phyloP scores from a whole-genome alignment of 768 basidiomycete species.

The Macrolepiota fuliginosa region DNA sequence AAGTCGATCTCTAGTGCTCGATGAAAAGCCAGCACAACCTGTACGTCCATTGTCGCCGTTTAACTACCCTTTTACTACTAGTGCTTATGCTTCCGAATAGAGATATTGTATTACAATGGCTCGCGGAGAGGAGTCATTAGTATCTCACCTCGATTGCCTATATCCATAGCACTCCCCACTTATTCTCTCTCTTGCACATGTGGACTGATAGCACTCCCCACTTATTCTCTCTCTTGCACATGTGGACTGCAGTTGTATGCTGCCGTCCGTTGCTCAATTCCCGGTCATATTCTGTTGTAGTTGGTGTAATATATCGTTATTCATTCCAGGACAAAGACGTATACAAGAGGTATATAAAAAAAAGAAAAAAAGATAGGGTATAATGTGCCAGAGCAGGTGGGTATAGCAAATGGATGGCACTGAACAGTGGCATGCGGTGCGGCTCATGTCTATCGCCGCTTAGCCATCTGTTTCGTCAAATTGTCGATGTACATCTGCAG shows the following conservation, averaged over 20 bases:
- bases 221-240: background rate
- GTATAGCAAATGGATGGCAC: background rate
- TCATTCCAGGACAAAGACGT: background rate
- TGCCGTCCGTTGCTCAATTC: background rate
- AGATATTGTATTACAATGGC: slow-evolving; percentile 88
- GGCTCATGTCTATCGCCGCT: slow-evolving; percentile 45
- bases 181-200: background rate
- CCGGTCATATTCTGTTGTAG: background rate
- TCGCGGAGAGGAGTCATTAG: slow-evolving; percentile 72
- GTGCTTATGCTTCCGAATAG: slow-evolving; percentile 28
- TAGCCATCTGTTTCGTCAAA: slow-evolving; percentile 83
- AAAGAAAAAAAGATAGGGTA: background rate
- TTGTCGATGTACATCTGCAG: slow-evolving; percentile 91
- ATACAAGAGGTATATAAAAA: background rate
- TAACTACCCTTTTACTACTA: background rate
- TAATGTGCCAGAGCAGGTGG: background rate
- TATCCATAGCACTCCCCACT: background rate
- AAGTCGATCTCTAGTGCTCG: slow-evolving; percentile 64
- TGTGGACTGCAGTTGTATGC: background rate
- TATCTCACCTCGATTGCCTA: background rate
- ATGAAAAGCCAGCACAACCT: slow-evolving; percentile 96
- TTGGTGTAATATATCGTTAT: background rate
- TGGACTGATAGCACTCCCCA: background rate
- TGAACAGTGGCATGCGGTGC: background rate
- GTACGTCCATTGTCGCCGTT: slow-evolving; percentile 36